A percentile compares a stretch with the other conserved stretches of the same genome.
These are phyloP conservation scores for Russula earlei DNA, from an alignment of 768 basidiomycete genomes.

Conservation along the genomic window DNA sequence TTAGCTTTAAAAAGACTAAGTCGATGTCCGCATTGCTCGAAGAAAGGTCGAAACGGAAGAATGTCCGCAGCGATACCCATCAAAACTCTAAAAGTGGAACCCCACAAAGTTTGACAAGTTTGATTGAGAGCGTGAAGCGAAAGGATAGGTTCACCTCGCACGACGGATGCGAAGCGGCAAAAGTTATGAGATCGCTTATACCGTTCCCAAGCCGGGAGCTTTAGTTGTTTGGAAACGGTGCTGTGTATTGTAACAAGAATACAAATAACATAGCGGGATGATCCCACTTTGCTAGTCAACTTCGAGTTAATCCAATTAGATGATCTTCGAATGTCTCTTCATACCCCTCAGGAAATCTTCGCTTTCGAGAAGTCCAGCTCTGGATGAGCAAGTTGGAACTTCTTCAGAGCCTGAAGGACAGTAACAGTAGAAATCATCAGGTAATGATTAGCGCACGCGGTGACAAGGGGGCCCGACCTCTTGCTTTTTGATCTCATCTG, in stretches of 20 bases:
- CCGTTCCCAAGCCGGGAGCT: background rate
- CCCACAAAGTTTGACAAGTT: constrained; percentile 38
- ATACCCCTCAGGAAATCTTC: constrained; percentile 54
- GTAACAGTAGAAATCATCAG: constrained; percentile 1
- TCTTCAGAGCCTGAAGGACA: constrained; percentile 64
- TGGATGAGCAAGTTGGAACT: constrained; percentile 84
- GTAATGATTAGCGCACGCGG: background rate
- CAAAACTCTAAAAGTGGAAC: background rate
- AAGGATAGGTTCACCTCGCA: constrained; percentile 38
- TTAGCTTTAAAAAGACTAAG: constrained; percentile 87
- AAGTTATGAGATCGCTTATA: constrained; percentile 7
- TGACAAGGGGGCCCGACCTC: constrained; percentile 41
- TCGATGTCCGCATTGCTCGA: constrained; percentile 77
- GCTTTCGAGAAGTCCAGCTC: constrained; percentile 93
- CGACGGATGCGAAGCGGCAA: constrained; percentile 30
- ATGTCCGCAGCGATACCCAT: background rate
- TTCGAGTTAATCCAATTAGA: background rate
- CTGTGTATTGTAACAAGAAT: background rate
- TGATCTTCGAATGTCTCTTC: background rate
- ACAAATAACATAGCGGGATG: background rate
- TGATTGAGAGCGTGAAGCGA: constrained; percentile 85
- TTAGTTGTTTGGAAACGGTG: background rate
- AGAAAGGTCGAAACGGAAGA: constrained; percentile 66
- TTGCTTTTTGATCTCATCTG: constrained; percentile 87
- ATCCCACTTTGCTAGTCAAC: background rate